Evolutionary conservation across 2,329 filamentous ascomycete genomes (phyloP).

Genomic region (Ustilaginoidea virens): DNA sequence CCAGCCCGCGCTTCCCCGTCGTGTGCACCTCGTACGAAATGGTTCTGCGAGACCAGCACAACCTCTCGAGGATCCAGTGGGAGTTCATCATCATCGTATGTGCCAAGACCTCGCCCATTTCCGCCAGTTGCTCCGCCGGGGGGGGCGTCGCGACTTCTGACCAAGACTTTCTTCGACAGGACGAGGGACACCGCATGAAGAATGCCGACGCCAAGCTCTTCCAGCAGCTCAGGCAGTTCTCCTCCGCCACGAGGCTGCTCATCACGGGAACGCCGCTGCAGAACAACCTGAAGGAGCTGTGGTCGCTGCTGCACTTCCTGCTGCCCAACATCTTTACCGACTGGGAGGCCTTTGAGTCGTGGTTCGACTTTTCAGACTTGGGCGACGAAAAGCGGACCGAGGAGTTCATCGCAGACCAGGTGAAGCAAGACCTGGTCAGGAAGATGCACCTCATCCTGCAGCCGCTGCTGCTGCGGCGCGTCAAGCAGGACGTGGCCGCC

Average conservation of each 20-base stretch:
- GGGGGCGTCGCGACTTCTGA: no score
- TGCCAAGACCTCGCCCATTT: not conserved
- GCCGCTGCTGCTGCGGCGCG: conserved; percentile 69
- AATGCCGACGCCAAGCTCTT: conserved; percentile 91
- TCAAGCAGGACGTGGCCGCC: conserved; percentile 87
- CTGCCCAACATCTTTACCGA: conserved; percentile 88
- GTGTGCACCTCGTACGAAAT: conserved; percentile 96
- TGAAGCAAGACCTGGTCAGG: conserved; percentile 35
- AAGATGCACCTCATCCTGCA: conserved; percentile 90
- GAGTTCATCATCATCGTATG: conserved; percentile 88
- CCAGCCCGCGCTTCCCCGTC: conserved; percentile 61
- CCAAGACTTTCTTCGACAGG: no score
- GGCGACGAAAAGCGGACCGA: conserved; percentile 69
- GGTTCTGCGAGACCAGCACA: conserved; percentile 76
- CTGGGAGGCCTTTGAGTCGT: conserved; percentile 81
- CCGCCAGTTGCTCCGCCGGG: not conserved
- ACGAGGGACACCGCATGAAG: conserved; percentile 94
- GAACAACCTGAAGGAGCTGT: conserved; percentile 88
- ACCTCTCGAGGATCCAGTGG: conserved; percentile 75
- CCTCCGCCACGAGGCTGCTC: conserved; percentile 76
- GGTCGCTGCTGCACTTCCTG: conserved; percentile 88
- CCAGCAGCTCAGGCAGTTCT: conserved; percentile 73
- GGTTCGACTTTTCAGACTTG: conserved; percentile 93
- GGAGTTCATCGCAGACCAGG: conserved; percentile 63
- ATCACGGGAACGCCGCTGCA: conserved; percentile 93